Base-by-base conservation (phyloP, 116 monocot species). In the Phalaenopsis hybrid region DNA sequence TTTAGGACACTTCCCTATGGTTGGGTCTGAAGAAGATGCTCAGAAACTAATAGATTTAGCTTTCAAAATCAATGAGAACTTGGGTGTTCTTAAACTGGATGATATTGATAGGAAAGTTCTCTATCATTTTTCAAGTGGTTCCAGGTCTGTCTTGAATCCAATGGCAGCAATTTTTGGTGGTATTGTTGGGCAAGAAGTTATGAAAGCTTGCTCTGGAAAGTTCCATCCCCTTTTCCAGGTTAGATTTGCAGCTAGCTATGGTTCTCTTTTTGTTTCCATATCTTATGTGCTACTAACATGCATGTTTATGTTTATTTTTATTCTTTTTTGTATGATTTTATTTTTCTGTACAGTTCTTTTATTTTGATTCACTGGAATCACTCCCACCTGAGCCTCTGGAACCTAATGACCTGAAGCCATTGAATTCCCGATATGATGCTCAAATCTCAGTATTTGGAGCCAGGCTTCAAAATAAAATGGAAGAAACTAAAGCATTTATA, bases 131-230 rank as follows among this genome's bases (percentile, higher is more conserved):
- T 77, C 90, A 37, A 80, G 58, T 85, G 90, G 90, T 79, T 90
- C 90, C 17, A 74, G 83, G 72, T 83, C 90, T 44, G 75, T 90
- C 48, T 86, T 90, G 80, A 90, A 90, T 81, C 90, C 90, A 69
- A 88, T 90, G 90, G 90, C 90, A 77, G 88, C 90, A 58, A 87
- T 90, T 55, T 90, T 90, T 86, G 90, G 89, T 79, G 89, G 89
- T 44, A 87, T 89, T 77, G 87, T 89, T 78, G 89, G 89, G 46
- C 89, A 89, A 85, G 89, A 89, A 76, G 83, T 87, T 65, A 81
- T 89, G 33, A 89, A 89, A 75, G 87, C 89, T 18, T 90, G 90
- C 68, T 88, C 90, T 76, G 90, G 90, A 31, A 90, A 90, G 58
- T 90, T 90, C 73, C 88, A 90, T 84, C 90, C 90, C 10, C 85